These are phyloP conservation scores for Pseudozyma sp. DNA, from an alignment of 1,284 basidiomycete species.

Conservation along the genomic window DNA sequence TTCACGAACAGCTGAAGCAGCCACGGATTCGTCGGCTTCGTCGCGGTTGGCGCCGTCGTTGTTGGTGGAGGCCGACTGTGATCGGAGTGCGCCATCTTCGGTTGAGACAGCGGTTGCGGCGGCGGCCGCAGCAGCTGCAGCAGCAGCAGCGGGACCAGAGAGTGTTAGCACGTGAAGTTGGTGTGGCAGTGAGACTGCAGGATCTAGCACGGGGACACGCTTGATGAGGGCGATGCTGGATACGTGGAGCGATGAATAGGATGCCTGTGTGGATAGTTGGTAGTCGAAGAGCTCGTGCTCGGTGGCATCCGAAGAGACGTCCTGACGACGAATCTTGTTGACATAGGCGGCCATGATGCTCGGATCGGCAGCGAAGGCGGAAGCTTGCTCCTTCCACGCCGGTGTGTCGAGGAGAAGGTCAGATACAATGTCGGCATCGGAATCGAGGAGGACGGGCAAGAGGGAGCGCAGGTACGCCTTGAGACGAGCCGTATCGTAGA, in stretches of 20 bases:
- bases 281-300: constrained; percentile 70
- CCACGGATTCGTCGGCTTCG: constrained; percentile 24
- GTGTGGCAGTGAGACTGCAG: constrained; percentile 79
- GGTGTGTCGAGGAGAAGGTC: constrained; percentile 41
- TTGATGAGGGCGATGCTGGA: constrained; percentile 95
- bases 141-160: constrained; percentile 82
- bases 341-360: constrained; percentile 54
- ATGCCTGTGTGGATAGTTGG: constrained; percentile 78
- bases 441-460: constrained; percentile 47
- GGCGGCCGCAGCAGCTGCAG: constrained; percentile 59
- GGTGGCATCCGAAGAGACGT: constrained; percentile 33
- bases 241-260: constrained; percentile 83
- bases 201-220: constrained; percentile 84
- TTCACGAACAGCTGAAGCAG: constrained; percentile 49
- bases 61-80: constrained; percentile 8
- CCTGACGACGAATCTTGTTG: constrained; percentile 56
- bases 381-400: constrained; percentile 49
- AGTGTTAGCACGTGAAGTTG: constrained; percentile 94
- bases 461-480: constrained; percentile 49
- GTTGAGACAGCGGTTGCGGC: constrained; percentile 5
- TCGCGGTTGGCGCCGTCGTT: constrained; percentile 12
- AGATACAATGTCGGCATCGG: constrained; percentile 36
- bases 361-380: constrained; percentile 52
- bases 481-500: constrained; percentile 31
- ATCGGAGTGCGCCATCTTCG: constrained; percentile 9